Base-by-base conservation (phyloP, 2,329 filamentous ascomycete genomes). In the Ilyonectria sp. region DNA sequence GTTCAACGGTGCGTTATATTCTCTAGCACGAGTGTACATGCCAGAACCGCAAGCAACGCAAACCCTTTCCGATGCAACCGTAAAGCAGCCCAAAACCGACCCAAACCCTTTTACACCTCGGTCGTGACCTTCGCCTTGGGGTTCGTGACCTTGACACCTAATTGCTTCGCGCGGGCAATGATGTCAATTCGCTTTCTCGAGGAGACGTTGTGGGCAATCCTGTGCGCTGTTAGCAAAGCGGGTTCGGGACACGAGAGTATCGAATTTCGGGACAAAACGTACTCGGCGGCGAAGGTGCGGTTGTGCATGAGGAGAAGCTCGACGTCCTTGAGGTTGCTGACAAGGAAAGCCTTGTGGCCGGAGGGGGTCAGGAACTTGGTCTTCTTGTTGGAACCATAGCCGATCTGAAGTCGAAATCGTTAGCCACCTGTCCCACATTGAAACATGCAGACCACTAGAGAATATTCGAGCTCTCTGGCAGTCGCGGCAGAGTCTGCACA, bases 251-350 rank as follows among this genome's bases (percentile, higher is more conserved):
- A 29, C 15, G 19, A 26, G 35, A 6, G 1, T 26, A 6, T 56
- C 50, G 13, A 19, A 21, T 8, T 19, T 58, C 55, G 17, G 40
- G 19, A 17, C 5, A 21, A 40, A 65, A 90, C 94, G 80, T 94
- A 98, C 95, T 99, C 96, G 83, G 96, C 96, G 84, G 96, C 96
- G 87, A 94, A 98, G 86, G 94, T 97, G 85, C 93, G 92, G 94
- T 98, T 98, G 93, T 99, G 96, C 96, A 99, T 99, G 80, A 99
- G 90, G 82, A 99, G 92, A 73, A 99, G 93, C 86, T 99, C 95
- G 82, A 99, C 92, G 79, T 99, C 96, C 84, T 92, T 90, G 86
- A 90, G 86, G 91, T 99, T 99, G 92, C 92, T 94, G 88, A 99
- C 96, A 83, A 98, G 91, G 93, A 99, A 99, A 76, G 95, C 94